phyloP scores from a whole-genome alignment of 169 alveolate species.

The Eimeria necatrix region DNA sequence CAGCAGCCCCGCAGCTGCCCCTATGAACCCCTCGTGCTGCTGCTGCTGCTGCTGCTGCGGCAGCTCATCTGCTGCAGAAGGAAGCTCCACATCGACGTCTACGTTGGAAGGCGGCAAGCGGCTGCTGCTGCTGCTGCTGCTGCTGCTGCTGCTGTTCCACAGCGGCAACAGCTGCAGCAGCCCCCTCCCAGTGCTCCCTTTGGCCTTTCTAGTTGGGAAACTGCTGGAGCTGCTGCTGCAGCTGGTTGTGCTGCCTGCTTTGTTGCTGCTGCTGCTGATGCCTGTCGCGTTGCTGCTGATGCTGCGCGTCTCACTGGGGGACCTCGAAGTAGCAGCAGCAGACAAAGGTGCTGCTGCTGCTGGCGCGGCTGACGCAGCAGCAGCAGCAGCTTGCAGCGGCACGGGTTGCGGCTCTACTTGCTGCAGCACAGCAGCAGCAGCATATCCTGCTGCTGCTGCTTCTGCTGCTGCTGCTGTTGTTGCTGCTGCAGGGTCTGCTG shows the following conservation, averaged over 20 bases:
- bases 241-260: slow-evolving; percentile 48
- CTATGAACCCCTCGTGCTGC: slow-evolving; percentile 7
- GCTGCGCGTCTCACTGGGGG: slow-evolving; percentile 23
- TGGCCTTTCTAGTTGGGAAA: background rate
- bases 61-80: slow-evolving; percentile 25
- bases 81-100: slow-evolving; percentile 37
- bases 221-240: slow-evolving; percentile 36
- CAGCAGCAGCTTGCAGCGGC: background rate
- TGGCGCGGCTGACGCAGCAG: background rate
- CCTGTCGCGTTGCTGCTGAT: slow-evolving; percentile 56
- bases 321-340: slow-evolving; percentile 4
- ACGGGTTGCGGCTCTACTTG: background rate
- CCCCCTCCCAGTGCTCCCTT: slow-evolving; percentile 16
- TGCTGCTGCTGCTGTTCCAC: slow-evolving; percentile 25
- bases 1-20: slow-evolving; percentile 43
- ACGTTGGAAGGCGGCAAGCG: slow-evolving; percentile 39
- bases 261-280: slow-evolving; percentile 49
- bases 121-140: slow-evolving; percentile 53
- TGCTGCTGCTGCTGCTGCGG: slow-evolving; percentile 31
- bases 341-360: slow-evolving; percentile 1
- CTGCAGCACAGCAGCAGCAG: background rate
- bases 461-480: background rate
- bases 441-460: background rate
- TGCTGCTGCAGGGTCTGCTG: slow-evolving; percentile 9
- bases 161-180: slow-evolving; percentile 54